A percentile compares a stretch with the other conserved stretches of the same genome.
Conservation (phyloP, 768 basidiomycete genomes). For the Tylopilus sp. region DNA sequence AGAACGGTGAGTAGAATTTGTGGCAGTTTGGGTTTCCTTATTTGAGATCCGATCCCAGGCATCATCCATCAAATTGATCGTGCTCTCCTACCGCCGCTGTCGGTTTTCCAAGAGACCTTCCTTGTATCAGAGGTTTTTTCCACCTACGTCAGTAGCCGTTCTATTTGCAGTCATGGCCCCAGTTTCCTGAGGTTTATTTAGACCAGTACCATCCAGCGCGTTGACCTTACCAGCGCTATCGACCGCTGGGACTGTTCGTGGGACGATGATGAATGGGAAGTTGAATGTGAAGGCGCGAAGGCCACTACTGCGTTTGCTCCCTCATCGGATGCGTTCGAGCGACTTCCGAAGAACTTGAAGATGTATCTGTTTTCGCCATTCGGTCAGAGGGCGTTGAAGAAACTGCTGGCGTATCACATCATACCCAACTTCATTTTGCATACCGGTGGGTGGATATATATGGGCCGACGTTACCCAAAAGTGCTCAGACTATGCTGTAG, state of each 20-base stretch:
- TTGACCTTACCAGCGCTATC: slow-evolving; percentile 6
- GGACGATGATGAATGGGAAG: neutral
- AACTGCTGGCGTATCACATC: slow-evolving; percentile 14
- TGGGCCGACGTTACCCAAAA: neutral
- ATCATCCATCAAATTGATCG: slow-evolving; percentile 14
- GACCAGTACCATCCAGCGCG: slow-evolving; percentile 15
- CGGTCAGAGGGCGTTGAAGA: slow-evolving; percentile 11
- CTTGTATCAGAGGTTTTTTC: slow-evolving; percentile 7
- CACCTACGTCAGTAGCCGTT: slow-evolving; percentile 7
- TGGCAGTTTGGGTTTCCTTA: neutral
- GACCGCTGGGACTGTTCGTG: neutral
- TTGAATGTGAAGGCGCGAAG: slow-evolving; percentile 1
- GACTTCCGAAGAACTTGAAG: slow-evolving; percentile 8
- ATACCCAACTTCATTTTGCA: slow-evolving; percentile 3
- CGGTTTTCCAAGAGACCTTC: slow-evolving; percentile 14
- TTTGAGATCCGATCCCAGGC: neutral
- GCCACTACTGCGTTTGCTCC: slow-evolving; percentile 8
- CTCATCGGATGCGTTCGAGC: slow-evolving; percentile 6
- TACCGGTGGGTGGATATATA: slow-evolving; percentile 8
- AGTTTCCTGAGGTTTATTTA: neutral
- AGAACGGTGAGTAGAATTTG: slow-evolving; percentile 5
- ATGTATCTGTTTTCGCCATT: slow-evolving; percentile 12
- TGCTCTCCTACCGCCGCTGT: slow-evolving; percentile 10
- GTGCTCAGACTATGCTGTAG: neutral
- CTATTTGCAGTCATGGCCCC: neutral